These are phyloP conservation scores for Nemania serpens DNA, from an alignment of 2,329 filamentous ascomycete species.

Conservation along the genomic window DNA sequence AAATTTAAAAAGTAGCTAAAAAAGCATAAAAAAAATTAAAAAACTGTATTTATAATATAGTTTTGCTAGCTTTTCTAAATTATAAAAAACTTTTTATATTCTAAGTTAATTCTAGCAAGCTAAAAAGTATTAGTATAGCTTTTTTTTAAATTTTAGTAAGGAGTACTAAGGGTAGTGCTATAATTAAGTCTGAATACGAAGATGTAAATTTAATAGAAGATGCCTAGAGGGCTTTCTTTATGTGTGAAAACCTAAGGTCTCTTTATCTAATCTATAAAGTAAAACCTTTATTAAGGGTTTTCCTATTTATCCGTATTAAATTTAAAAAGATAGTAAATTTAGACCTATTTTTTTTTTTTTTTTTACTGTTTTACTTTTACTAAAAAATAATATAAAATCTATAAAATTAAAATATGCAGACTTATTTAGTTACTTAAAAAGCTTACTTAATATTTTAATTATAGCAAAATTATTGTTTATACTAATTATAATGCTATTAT, in stretches of 20 bases:
- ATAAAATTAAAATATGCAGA: neutral
- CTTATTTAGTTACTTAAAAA: slow-evolving; percentile 1
- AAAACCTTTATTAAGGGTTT: too few species aligned
- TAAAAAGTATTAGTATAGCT: neutral
- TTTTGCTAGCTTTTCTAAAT: neutral
- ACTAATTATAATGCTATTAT: neutral
- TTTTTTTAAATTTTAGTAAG: neutral
- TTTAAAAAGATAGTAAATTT: neutral
- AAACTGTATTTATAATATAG: neutral
- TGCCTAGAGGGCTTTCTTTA: too few species aligned
- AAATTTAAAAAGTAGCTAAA: neutral
- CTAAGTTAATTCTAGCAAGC: neutral
- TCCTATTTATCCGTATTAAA: too few species aligned
- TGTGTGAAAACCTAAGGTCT: too few species aligned
- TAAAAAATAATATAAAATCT: slow-evolving; percentile 2
- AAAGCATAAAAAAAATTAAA: slow-evolving; percentile 1
- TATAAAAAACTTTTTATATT: slow-evolving; percentile 1
- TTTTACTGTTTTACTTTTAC: neutral
- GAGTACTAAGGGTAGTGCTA: too few species aligned
- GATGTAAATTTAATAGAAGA: too few species aligned
- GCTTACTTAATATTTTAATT: neutral
- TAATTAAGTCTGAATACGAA: too few species aligned
- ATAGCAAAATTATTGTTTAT: neutral
- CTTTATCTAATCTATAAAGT: too few species aligned
- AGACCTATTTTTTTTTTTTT: neutral